These are phyloP conservation scores for Dactylonectria estremocensis DNA, from an alignment of 2,329 filamentous ascomycete species.

Conservation along the genomic window DNA sequence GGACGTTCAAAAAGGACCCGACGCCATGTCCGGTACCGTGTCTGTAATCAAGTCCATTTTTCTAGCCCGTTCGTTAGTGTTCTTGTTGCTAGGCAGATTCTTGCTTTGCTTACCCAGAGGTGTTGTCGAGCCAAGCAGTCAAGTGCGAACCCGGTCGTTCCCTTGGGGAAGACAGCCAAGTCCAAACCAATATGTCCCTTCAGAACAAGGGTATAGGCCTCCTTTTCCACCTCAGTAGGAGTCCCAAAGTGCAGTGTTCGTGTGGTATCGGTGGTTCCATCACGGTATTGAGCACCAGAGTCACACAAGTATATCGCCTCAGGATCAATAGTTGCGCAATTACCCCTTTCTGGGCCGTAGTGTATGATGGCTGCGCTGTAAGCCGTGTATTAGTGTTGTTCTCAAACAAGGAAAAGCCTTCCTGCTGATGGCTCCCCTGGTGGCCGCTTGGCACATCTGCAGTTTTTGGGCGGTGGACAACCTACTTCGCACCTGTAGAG, in stretches of 20 bases:
- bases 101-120: constrained; percentile 78
- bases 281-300: constrained; percentile 95
- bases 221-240: constrained; percentile 86
- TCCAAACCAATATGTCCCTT: constrained; percentile 96
- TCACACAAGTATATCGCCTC: constrained; percentile 93
- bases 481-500: constrained; percentile 84
- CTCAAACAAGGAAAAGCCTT: background rate
- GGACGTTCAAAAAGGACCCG: constrained; percentile 95
- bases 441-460: background rate
- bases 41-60: constrained; percentile 89
- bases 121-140: constrained; percentile 91
- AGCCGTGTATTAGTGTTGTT: constrained; percentile 19
- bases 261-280: constrained; percentile 97
- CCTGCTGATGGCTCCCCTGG: background rate
- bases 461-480: constrained; percentile 27
- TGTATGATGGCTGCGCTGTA: constrained; percentile 93
- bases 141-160: constrained; percentile 92
- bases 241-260: constrained; percentile 92
- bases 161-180: constrained; percentile 90
- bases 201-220: constrained; percentile 92
- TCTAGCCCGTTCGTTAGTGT: constrained; percentile 48
- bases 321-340: constrained; percentile 87
- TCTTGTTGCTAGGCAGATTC: background rate
- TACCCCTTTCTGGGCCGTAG: constrained; percentile 89
- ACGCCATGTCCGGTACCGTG: constrained; percentile 98